phyloP scores from a whole-genome alignment of 1,139 yeast genomes.

The Pichiaceae sp. region DNA sequence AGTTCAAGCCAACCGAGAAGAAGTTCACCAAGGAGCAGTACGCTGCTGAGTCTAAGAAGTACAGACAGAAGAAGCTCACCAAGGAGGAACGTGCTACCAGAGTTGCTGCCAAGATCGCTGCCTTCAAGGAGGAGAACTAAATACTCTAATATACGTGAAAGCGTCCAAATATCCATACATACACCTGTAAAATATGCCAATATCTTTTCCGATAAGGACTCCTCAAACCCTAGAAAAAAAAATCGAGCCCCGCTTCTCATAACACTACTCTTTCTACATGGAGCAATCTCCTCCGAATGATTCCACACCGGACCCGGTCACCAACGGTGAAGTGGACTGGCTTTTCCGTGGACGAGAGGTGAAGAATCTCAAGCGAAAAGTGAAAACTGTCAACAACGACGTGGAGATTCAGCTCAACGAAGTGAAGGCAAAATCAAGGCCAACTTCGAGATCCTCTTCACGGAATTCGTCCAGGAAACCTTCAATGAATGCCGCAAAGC shows the following conservation, averaged over 20 bases:
- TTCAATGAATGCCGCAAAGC: conserved; percentile 7
- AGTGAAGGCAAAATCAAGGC: conserved; percentile 7
- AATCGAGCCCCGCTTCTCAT: too few species aligned
- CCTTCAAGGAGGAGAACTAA: conserved; percentile 49
- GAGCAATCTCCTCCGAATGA: not conserved
- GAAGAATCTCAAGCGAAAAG: conserved; percentile 43
- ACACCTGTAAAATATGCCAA: too few species aligned
- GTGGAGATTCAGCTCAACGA: conserved; percentile 21
- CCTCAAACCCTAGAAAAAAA: too few species aligned
- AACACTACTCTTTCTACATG: not conserved
- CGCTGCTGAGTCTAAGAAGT: conserved; percentile 94
- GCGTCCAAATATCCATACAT: too few species aligned
- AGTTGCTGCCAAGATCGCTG: conserved; percentile 88
- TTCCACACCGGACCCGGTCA: conserved; percentile 29
- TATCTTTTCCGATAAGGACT: too few species aligned
- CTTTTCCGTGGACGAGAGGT: conserved; percentile 54
- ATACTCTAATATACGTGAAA: too few species aligned
- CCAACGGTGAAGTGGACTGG: conserved; percentile 75
- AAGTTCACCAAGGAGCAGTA: conserved; percentile 96
- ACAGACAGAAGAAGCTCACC: conserved; percentile 83
- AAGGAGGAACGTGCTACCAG: conserved; percentile 85
- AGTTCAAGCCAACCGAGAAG: conserved; percentile 84
- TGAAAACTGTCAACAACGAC: conserved; percentile 21
- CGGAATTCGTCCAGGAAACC: conserved; percentile 1
- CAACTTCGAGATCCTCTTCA: not conserved